Base-by-base conservation (phyloP, 2,329 filamentous ascomycete species). In the Colletotrichum sp. region DNA sequence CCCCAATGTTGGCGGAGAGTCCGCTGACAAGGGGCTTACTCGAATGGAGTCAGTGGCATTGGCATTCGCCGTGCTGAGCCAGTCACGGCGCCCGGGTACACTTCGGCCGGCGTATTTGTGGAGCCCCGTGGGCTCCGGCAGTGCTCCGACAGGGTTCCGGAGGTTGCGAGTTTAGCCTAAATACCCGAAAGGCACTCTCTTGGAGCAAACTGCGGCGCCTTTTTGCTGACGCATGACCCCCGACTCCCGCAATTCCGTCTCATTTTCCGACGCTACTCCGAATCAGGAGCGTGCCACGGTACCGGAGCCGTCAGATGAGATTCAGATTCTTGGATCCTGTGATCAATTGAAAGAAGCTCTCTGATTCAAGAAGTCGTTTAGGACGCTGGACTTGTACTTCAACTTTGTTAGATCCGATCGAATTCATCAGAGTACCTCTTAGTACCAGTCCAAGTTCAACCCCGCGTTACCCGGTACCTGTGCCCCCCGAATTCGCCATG, bases 261-360 rank as follows among this genome's bases (percentile, higher is more conserved):
- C 34, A 43, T 74, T 76, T 74, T 21, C 74, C 74, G 74, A 74
- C 74, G 71, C 72, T 69, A 61, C 65, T 69, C 74, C 74, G 59
- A 65, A 68, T 74, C 59, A 61, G 71, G 70, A 43, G 61, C 9
- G 60, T 32, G 26, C 48, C 30, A 71, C 48, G 68, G 24, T 28
- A 3, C 24, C 57, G 60, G 60, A 39, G 64, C 61, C 34, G 68
- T 72, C 71, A 67, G 32, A 61, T 75, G 63, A 71, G 59, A 67
- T 52, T 57, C 21, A 15, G 39, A 48, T 39, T 18, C 6, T 32
- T 16, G 24, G 32, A n/a, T 26, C 57, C 64, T n/a, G 34, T 57
- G 32, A 30, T 34, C n/a, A 7, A 43, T 28, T 24, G n/a, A 21
- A n/a, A 52, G 18, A 2, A 10, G 21, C 43, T 21, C 43, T 7